Conservation (phyloP, 768 basidiomycete genomes). For the Calocera cornea region DNA sequence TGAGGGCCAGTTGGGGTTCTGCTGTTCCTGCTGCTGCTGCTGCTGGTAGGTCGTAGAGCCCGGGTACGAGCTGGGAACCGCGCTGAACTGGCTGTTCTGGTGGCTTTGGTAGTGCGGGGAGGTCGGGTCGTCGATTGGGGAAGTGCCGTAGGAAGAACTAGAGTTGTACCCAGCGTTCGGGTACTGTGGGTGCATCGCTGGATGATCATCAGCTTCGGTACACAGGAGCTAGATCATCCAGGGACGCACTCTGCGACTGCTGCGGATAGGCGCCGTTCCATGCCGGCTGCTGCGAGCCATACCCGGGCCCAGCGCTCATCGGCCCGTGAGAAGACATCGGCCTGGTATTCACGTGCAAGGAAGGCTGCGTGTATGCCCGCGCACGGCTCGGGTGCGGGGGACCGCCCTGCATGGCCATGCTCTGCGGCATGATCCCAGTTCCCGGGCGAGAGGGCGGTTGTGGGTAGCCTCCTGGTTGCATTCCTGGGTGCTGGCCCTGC, state of each 20-base stretch:
- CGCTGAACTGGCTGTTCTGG: neutral
- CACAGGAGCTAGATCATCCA: neutral
- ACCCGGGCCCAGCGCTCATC: slow-evolving; percentile 1
- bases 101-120: slow-evolving; percentile 1
- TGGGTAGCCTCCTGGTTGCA: slow-evolving; percentile 23
- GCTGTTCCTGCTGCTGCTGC: neutral
- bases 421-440: neutral
- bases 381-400: neutral
- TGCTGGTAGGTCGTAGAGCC: neutral
- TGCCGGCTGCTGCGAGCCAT: neutral
- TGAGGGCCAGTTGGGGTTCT: slow-evolving; percentile 2
- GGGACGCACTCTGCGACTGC: neutral
- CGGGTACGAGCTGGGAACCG: neutral
- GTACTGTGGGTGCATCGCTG: neutral
- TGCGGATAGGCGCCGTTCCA: slow-evolving; percentile 5
- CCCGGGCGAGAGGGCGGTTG: neutral
- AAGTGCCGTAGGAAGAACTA: neutral
- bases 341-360: neutral
- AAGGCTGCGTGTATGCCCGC: slow-evolving; percentile 2
- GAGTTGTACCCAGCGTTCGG: neutral
- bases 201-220: neutral
- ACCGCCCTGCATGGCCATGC: neutral
- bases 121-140: neutral
- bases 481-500: slow-evolving; percentile 39
- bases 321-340: slow-evolving; percentile 8